Base-by-base conservation (phyloP, 1,139 yeast genomes). In the Debaryomyces fabryi region DNA sequence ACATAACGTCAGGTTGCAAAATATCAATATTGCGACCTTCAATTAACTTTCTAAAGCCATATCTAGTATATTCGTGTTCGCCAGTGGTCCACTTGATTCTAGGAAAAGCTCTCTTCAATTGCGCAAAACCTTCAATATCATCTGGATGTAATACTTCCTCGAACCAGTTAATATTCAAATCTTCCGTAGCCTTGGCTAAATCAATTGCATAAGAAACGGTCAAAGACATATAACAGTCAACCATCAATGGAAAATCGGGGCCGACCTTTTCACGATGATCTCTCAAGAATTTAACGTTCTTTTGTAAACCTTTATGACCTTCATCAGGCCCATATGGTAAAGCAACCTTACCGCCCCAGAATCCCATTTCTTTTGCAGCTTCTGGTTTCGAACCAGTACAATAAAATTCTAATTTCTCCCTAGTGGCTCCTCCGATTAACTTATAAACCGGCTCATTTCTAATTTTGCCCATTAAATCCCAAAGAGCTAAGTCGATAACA, bases 271-370 rank as follows among this genome's bases (percentile, higher is more conserved):
- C 65, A 44, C 81, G 65, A 56, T 76, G 79, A 45, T 71, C 66
- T 24, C 61, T 62, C 44, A 76, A 63, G 56, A 75, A 76, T 50
- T 71, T 77, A 47, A 76, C 75, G 49, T 76, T 76, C 60, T 74
- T 74, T 49, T 62, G 60, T 42, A 76, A 62, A 15, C 81, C 80
- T 48, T 56, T 68, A 53, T 67, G 72, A 8, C 80, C 79, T 55
- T 75, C 80, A 54, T 71, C 78, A n/a, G 81, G 79, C 10, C 79
- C 77, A 51, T 65, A 73, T 36, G 81, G 81, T 44, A 76, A 65
- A 1, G 81, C 78, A 40, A 76, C 81, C 55, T 76, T 74, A 42
- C 79, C 81, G 52, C 79, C 80, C 74, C 78, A 74, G 65, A 74
- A 76, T 23, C 81, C 79, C 72, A 71, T 71, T 24, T 54, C 52